Percentiles rank a stretch among this genome's conserved stretches.
phyloP scores from a whole-genome alignment of 345 rosid species.

The Jatropha curcas region DNA sequence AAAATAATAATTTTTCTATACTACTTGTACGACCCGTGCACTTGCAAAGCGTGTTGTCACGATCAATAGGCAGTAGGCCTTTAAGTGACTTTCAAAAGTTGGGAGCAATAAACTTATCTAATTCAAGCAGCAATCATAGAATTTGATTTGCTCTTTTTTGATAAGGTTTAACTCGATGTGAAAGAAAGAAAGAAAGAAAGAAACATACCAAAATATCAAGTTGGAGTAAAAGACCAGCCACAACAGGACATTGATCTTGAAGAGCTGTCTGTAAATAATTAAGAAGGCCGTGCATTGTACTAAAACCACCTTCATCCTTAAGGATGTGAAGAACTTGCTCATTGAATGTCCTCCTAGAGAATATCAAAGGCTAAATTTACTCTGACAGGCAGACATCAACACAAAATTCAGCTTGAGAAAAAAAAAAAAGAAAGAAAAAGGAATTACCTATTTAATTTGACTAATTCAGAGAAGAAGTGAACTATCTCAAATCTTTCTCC shows the following conservation, averaged over 20 bases:
- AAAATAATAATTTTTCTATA: too few relatives aligned
- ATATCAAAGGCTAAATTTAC: constrained; percentile 1
- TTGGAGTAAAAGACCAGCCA: constrained; percentile 65
- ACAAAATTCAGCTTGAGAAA: constrained; percentile 1
- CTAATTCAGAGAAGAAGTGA: constrained; percentile 54
- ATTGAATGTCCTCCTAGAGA: constrained; percentile 50
- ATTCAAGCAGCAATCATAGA: background rate
- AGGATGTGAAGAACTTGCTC: constrained; percentile 61
- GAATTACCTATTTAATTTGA: constrained; percentile 56
- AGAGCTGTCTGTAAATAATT: constrained; percentile 52
- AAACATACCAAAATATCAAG: constrained; percentile 68
- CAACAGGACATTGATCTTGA: constrained; percentile 48
- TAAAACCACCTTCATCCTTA: constrained; percentile 55
- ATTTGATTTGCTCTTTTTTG: background rate
- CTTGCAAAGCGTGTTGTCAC: too few relatives aligned
- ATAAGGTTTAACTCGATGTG: background rate
- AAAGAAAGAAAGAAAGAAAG: constrained; percentile 17
- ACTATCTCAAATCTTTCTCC: constrained; percentile 49
- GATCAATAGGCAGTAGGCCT: background rate
- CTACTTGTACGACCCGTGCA: too few relatives aligned
- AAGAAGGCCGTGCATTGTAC: constrained; percentile 65
- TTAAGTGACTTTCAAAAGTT: background rate
- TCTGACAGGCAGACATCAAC: background rate
- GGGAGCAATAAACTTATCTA: background rate
- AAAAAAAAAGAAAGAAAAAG: too few relatives aligned